phyloP scores from a whole-genome alignment of 1,284 basidiomycete species.

The Rhodotorula sp. region DNA sequence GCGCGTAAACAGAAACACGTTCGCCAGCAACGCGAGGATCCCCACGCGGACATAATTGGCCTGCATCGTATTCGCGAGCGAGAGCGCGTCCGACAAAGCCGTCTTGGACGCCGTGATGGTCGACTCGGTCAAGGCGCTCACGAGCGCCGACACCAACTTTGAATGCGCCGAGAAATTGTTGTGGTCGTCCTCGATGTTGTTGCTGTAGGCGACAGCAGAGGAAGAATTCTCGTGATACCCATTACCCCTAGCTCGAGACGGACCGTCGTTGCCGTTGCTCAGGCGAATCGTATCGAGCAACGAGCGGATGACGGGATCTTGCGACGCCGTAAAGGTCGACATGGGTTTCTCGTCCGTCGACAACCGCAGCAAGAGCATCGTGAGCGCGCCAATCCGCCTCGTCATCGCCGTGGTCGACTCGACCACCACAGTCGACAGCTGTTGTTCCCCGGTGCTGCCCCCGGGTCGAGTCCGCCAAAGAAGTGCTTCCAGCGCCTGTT shows the following conservation, averaged over 20 bases:
- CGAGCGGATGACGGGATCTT: no score
- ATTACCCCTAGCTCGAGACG: no score
- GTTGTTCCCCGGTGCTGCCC: no score
- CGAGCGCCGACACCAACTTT: constrained; percentile 6
- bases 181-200: not conserved
- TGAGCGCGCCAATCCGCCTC: constrained; percentile 1
- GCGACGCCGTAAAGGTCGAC: not conserved
- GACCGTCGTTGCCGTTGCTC: no score
- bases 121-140: constrained; percentile 4
- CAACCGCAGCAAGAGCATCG: constrained; percentile 12
- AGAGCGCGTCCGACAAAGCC: constrained; percentile 11
- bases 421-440: not conserved
- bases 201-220: no score
- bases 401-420: not conserved
- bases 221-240: no score
- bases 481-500: constrained; percentile 8
- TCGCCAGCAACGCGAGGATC: constrained; percentile 11
- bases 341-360: not conserved
- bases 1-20: constrained; percentile 19
- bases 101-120: constrained; percentile 15
- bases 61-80: constrained; percentile 1
- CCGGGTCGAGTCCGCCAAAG: not conserved
- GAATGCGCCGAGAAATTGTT: not conserved
- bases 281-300: no score
- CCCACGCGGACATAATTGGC: constrained; percentile 19